Percentiles rank a stretch among this genome's conserved stretches.
phyloP scores from a whole-genome alignment of 1,139 yeast genomes.

The Saccharomyces hybrid region DNA sequence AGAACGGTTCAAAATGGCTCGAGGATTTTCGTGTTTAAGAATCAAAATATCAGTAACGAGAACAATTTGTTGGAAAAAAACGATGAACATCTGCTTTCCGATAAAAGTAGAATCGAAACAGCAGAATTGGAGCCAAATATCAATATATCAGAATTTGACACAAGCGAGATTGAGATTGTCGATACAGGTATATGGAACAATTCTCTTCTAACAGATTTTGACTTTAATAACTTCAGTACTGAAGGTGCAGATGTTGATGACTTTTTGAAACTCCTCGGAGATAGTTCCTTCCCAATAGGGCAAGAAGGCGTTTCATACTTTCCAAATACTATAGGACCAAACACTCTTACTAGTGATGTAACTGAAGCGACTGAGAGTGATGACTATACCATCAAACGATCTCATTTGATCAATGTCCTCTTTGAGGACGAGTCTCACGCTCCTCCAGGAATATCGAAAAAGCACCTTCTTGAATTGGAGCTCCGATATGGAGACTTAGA shows the following conservation, averaged over 20 bases:
- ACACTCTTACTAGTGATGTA: neutral
- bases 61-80: neutral
- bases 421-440: neutral
- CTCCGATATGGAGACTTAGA: constrained; percentile 2
- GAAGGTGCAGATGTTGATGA: no score
- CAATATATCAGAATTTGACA: neutral
- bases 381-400: neutral
- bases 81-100: neutral
- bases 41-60: neutral
- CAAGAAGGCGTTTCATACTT: neutral
- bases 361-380: neutral
- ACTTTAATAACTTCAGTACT: no score
- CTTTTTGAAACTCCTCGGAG: neutral
- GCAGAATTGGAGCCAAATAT: neutral
- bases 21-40: neutral
- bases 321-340: no score
- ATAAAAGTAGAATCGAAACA: neutral
- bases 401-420: neutral
- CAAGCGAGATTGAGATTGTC: neutral
- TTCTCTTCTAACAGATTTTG: neutral
- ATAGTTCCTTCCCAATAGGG: neutral
- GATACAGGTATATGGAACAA: neutral
- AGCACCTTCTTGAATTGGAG: neutral
- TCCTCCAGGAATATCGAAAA: neutral
- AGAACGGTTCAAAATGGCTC: neutral